Conservation (phyloP, 2,329 filamentous ascomycete genomes). For the Colletotrichum sp. region DNA sequence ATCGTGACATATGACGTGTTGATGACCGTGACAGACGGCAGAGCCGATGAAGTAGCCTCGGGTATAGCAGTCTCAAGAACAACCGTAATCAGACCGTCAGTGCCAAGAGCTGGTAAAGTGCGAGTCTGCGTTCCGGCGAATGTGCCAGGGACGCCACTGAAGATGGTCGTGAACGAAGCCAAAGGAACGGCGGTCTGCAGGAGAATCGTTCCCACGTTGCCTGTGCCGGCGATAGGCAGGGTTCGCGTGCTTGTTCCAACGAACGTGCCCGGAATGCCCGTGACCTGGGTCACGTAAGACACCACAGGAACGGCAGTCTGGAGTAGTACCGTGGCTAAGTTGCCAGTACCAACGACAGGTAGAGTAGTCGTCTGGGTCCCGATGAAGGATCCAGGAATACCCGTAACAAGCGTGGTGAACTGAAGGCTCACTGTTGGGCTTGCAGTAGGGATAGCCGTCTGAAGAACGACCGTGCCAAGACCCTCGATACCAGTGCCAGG, state of each 20-base stretch:
- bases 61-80: not conserved
- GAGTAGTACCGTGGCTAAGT: not conserved
- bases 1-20: not conserved
- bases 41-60: not conserved
- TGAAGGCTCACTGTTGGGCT: not conserved
- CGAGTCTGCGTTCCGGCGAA: not conserved
- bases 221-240: not conserved
- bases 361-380: not conserved
- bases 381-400: not conserved
- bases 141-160: not conserved
- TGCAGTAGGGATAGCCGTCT: not conserved
- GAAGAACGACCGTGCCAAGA: not conserved
- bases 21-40: not conserved
- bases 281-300: not conserved
- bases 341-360: not conserved
- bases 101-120: not conserved
- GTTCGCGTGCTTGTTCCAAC: not conserved
- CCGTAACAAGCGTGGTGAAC: not conserved
- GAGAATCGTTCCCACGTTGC: not conserved
- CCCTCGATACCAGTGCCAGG: not conserved
- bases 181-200: not conserved
- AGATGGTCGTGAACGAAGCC: not conserved
- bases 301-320: conserved; percentile 5
- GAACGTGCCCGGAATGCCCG: not conserved
- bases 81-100: not conserved